Base-by-base conservation (phyloP, 2,329 filamentous ascomycete species). In the Exserohilum turcica region DNA sequence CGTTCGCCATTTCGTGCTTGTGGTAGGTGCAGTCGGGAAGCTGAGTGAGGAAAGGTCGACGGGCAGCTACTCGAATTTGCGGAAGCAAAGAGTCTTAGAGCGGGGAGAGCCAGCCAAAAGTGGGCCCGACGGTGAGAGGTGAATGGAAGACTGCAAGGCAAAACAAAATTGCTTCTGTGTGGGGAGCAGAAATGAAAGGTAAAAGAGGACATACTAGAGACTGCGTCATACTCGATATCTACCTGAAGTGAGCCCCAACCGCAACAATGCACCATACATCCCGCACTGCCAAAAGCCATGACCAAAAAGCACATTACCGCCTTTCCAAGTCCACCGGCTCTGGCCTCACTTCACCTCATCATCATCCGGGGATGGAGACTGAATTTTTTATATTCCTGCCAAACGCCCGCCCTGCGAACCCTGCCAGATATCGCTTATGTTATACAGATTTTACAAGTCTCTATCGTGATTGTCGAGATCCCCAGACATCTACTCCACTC, bases 401-500 rank as follows among this genome's bases (percentile, higher is more conserved):
- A 44, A 64, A 71, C 65, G 65, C 67, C 68, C 53, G 52, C 52
- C 54, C 59, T 40, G 56, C 48, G 44, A 58, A 51, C 57, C 42
- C 47, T 59, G 50, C 61, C 51, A 43, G 27, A 40, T 24, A 39
- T 37, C 49, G 53, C 62, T 55, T 68, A 62, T 56, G 66, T 63
- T 68, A 42, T 56, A 71, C 70, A 72, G 44, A 50, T 59, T 57
- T 61, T 60, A 57, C 54, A 56, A 56, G 52, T 52, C 52, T 63
- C 59, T 64, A 62, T 60, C 44, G 57, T 50, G 28, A 44, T 36
- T 35, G 28, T 53, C 19, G 47, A 52, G 36, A 33, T 32, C 27
- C 12, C 24, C 32, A 43, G n/a, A 31, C 19, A 45, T 65, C 71
- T 86, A 92, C 67, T 92, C 90, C 55, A 90, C 84, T 57, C 90